A percentile compares a stretch with the other conserved stretches of the same genome.
phyloP scores from a whole-genome alignment of 2,329 filamentous ascomycete species.

The Knufia petricola region DNA sequence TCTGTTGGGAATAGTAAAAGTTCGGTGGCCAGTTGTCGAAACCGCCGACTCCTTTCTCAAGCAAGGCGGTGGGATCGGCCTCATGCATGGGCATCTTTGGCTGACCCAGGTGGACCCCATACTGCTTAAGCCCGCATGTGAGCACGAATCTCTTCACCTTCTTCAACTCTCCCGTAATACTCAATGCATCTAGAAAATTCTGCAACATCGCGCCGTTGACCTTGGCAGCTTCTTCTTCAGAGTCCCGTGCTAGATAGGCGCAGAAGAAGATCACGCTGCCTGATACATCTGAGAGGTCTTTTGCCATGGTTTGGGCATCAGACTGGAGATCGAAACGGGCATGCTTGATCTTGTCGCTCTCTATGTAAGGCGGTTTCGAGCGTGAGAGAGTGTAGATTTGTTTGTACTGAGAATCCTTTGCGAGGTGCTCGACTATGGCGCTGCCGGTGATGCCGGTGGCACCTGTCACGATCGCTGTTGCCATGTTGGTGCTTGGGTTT shows the following conservation, averaged over 20 bases:
- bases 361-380: neutral
- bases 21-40: constrained; percentile 32
- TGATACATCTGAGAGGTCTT: neutral
- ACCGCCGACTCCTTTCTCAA: no score
- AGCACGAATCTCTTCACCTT: constrained; percentile 41
- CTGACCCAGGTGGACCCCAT: constrained; percentile 43
- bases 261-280: constrained; percentile 25
- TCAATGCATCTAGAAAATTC: constrained; percentile 41
- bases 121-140: constrained; percentile 44
- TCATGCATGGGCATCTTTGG: constrained; percentile 42
- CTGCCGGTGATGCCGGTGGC: constrained; percentile 33
- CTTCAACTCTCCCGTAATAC: constrained; percentile 32
- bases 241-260: constrained; percentile 33
- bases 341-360: constrained; percentile 4
- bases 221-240: constrained; percentile 29
- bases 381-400: constrained; percentile 9
- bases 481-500: neutral
- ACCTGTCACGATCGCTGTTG: constrained; percentile 17
- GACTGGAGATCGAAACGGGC: constrained; percentile 8
- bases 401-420: constrained; percentile 12
- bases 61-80: constrained; percentile 37
- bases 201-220: constrained; percentile 37
- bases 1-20: constrained; percentile 45
- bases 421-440: constrained; percentile 30
- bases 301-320: neutral